phyloP scores from a whole-genome alignment of 441 rosid species.

The Erodium texanum region DNA sequence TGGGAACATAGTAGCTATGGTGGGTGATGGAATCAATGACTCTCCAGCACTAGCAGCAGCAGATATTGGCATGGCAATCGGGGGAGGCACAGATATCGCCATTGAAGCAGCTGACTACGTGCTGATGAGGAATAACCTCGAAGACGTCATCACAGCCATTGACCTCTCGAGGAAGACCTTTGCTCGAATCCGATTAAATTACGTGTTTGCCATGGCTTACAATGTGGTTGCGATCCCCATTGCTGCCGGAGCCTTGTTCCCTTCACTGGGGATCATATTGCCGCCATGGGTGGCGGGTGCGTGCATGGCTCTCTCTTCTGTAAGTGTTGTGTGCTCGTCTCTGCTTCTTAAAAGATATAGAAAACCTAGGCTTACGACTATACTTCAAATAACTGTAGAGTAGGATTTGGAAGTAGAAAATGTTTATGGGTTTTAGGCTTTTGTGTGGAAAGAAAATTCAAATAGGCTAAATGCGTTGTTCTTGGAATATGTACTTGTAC shows the following conservation, averaged over 20 bases:
- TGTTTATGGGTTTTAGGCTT: too few relatives aligned
- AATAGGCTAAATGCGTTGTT: too few relatives aligned
- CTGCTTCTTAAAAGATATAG: slow-evolving; percentile 79
- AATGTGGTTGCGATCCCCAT: slow-evolving; percentile 74
- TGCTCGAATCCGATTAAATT: slow-evolving; percentile 63
- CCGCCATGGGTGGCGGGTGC: slow-evolving; percentile 99
- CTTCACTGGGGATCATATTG: slow-evolving; percentile 47
- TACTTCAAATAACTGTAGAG: slow-evolving; percentile 76
- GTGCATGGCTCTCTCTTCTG: slow-evolving; percentile 95
- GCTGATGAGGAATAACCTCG: slow-evolving; percentile 86
- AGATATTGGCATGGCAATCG: slow-evolving; percentile 95
- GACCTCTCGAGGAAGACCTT: slow-evolving; percentile 87
- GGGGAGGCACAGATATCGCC: too few relatives aligned
- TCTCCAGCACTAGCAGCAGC: slow-evolving; percentile 99
- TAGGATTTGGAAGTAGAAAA: slow-evolving; percentile 18
- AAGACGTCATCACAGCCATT: slow-evolving; percentile 91
- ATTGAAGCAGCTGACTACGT: slow-evolving; percentile 97
- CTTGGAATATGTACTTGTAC: too few relatives aligned
- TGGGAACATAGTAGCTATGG: slow-evolving; percentile 92
- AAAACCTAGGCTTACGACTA: slow-evolving; percentile 84
- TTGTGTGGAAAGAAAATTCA: too few relatives aligned
- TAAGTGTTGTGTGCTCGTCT: slow-evolving; percentile 97
- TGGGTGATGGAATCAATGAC: slow-evolving; percentile 98
- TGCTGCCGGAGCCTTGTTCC: slow-evolving; percentile 84
- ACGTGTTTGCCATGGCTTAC: slow-evolving; percentile 89